A percentile compares a stretch with the other conserved stretches of the same genome.
These are phyloP conservation scores for Primulina tabacum DNA, from an alignment of 257 asterid species.

Conservation along the genomic window DNA sequence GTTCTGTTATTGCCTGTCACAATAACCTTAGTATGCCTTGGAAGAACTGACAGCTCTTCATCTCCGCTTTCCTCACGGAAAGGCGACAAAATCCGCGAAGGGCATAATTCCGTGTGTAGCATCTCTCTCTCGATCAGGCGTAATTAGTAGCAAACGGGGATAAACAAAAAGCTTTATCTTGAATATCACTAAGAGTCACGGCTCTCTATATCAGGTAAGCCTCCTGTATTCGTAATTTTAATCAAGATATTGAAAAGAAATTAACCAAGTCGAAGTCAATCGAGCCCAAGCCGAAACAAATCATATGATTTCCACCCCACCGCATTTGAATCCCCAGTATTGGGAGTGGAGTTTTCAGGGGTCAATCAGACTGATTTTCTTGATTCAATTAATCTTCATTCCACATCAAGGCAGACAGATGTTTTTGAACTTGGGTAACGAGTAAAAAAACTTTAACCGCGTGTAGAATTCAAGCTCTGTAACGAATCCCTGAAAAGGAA, in stretches of 20 bases:
- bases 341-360: neutral
- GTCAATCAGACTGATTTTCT: slow-evolving; percentile 17
- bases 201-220: slow-evolving; percentile 26
- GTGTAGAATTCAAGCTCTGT: slow-evolving; percentile 33
- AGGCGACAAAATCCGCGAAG: slow-evolving; percentile 67
- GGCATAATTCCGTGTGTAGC: slow-evolving; percentile 66
- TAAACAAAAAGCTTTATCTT: slow-evolving; percentile 15
- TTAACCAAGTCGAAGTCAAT: neutral
- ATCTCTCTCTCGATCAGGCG: slow-evolving; percentile 38
- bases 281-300: slow-evolving; percentile 1
- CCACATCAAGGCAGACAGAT: slow-evolving; percentile 5
- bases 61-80: slow-evolving; percentile 86
- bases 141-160: slow-evolving; percentile 20
- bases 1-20: slow-evolving; percentile 97
- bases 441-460: slow-evolving; percentile 8
- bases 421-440: neutral
- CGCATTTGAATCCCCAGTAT: slow-evolving; percentile 14
- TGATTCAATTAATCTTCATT: slow-evolving; percentile 21
- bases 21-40: slow-evolving; percentile 91
- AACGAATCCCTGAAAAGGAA: slow-evolving; percentile 34
- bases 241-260: slow-evolving; percentile 12
- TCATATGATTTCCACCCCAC: neutral
- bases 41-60: slow-evolving; percentile 89
- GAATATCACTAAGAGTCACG: slow-evolving; percentile 17
- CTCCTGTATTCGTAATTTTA: slow-evolving; percentile 14